phyloP scores from a whole-genome alignment of 257 asterid genomes.

The Datura wrightii region DNA sequence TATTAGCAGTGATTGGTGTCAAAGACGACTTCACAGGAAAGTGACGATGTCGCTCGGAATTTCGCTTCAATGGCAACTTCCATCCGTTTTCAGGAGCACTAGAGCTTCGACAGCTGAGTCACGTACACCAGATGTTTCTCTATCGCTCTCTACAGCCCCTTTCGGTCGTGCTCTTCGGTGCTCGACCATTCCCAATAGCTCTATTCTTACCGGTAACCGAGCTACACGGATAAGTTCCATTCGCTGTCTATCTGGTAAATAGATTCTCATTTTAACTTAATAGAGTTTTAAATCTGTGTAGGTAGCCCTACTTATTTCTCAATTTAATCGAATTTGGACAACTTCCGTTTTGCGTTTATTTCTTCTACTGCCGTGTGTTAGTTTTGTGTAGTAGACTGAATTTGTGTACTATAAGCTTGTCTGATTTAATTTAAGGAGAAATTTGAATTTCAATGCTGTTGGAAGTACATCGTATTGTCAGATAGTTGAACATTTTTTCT shows the following conservation, averaged over 20 bases:
- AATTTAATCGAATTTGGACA: neutral
- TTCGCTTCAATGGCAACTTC: neutral
- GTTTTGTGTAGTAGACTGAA: neutral
- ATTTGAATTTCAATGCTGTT: neutral
- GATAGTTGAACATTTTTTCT: neutral
- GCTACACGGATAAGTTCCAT: neutral
- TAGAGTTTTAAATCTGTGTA: neutral
- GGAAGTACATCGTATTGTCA: neutral
- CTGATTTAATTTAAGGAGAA: neutral
- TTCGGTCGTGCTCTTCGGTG: neutral
- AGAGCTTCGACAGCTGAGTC: neutral
- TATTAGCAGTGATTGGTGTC: neutral
- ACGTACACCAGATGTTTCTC: neutral
- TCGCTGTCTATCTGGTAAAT: slow-evolving; percentile 6
- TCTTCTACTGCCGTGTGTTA: neutral
- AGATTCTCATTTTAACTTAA: neutral
- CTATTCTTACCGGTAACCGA: slow-evolving; percentile 3
- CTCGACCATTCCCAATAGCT: neutral
- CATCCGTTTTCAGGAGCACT: neutral
- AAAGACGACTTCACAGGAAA: neutral
- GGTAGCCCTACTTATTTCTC: neutral
- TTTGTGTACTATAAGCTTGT: neutral
- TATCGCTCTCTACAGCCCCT: neutral
- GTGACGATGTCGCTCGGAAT: slow-evolving; percentile 24
- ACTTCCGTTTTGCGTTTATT: neutral